A percentile compares a stretch with the other conserved stretches of the same genome.
These are phyloP conservation scores for Brassica incana DNA, from an alignment of 345 rosid genomes.

Conservation along the genomic window DNA sequence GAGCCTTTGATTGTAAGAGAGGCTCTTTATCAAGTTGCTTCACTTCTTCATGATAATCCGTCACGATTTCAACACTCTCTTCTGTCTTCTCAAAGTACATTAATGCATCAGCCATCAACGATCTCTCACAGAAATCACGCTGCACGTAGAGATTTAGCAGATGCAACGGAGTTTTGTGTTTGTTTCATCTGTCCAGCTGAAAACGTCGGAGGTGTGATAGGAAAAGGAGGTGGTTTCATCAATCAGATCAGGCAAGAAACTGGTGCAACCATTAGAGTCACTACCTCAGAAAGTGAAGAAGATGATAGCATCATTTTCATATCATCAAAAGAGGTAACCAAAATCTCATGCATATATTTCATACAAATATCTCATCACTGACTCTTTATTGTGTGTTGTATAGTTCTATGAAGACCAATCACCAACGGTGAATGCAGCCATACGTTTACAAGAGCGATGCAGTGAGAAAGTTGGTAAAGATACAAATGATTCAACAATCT, in stretches of 20 bases:
- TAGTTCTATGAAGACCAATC: conserved; percentile 71
- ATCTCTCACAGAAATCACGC: conserved; percentile 62
- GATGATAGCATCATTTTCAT: conserved; percentile 66
- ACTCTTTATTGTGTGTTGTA: not conserved
- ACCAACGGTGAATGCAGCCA: conserved; percentile 67
- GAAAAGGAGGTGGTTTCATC: conserved; percentile 69
- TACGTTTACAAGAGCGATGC: conserved; percentile 68
- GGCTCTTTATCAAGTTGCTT: conserved; percentile 63
- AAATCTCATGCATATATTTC: not conserved
- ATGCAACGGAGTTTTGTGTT: conserved; percentile 67
- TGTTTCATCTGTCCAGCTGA: conserved; percentile 63
- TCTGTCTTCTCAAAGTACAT: conserved; percentile 45
- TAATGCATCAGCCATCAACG: conserved; percentile 41
- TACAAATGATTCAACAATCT: conserved; percentile 52
- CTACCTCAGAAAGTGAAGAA: conserved; percentile 57
- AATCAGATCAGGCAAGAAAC: conserved; percentile 73
- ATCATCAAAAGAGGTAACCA: conserved; percentile 65
- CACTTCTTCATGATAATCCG: conserved; percentile 71
- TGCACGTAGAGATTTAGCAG: conserved; percentile 48
- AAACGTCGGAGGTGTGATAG: conserved; percentile 70
- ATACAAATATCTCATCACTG: not conserved
- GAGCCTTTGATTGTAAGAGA: conserved; percentile 57
- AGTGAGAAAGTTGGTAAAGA: conserved; percentile 74
- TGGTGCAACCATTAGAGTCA: conserved; percentile 70
- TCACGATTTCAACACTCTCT: conserved; percentile 70